Conservation (phyloP, 257 asterid species). For the Solanum lignicaule region DNA sequence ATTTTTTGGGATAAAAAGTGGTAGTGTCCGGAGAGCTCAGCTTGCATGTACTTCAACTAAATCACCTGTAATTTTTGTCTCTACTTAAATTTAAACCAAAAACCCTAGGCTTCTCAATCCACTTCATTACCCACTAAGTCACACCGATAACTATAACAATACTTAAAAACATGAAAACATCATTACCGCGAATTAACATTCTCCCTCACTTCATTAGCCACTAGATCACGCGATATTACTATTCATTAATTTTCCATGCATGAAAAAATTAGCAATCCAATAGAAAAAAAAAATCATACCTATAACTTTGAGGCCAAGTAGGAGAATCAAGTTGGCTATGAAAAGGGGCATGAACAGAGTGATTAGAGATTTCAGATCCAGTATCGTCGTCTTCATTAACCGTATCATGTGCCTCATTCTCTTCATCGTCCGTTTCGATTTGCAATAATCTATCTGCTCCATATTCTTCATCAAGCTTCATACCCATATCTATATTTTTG, state of each 20-base stretch:
- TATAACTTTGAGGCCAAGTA: slow-evolving; percentile 78
- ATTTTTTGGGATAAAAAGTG: too few relatives aligned
- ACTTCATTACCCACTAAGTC: not conserved
- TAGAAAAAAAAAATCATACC: slow-evolving; percentile 22
- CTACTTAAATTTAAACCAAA: too few relatives aligned
- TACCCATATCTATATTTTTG: not conserved
- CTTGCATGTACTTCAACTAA: not conserved
- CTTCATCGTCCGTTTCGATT: slow-evolving; percentile 79
- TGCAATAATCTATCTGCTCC: slow-evolving; percentile 54
- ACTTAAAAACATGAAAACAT: too few relatives aligned
- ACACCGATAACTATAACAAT: not conserved
- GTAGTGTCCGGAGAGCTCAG: not conserved
- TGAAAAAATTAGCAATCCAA: not conserved
- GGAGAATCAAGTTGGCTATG: slow-evolving; percentile 5
- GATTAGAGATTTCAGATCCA: slow-evolving; percentile 45
- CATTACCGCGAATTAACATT: too few relatives aligned
- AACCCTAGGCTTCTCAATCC: not conserved
- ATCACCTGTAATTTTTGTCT: too few relatives aligned
- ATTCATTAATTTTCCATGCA: not conserved
- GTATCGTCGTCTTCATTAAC: slow-evolving; percentile 36
- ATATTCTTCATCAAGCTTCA: slow-evolving; percentile 61
- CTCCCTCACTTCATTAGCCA: not conserved
- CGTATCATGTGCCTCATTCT: slow-evolving; percentile 39
- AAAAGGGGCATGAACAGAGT: slow-evolving; percentile 11
- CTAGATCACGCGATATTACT: fast-evolving